Conservation (phyloP, 495 filamentous ascomycete species). For the Penicillium mononematosum region DNA sequence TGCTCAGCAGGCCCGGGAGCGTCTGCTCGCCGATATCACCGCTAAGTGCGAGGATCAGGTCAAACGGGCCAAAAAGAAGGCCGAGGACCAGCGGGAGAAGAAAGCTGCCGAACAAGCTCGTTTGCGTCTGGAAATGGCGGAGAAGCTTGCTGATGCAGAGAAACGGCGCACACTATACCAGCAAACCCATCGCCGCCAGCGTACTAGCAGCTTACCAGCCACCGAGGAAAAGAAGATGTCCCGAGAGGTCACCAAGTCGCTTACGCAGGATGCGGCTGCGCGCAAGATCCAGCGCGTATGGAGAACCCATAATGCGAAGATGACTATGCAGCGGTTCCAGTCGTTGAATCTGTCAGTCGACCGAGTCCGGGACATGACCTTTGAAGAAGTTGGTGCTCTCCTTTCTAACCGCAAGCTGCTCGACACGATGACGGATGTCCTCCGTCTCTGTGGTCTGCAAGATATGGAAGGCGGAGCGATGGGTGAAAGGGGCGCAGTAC, state of each 20-base stretch:
- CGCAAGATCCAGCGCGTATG: slow-evolving; percentile 74
- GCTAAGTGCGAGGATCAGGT: slow-evolving; percentile 95
- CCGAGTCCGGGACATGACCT: slow-evolving; percentile 67
- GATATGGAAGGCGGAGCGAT: slow-evolving; percentile 67
- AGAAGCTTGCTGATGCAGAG: slow-evolving; percentile 85
- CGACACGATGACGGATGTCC: slow-evolving; percentile 63
- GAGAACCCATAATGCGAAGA: slow-evolving; percentile 60
- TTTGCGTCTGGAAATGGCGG: slow-evolving; percentile 76
- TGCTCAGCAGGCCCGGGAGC: slow-evolving; percentile 88
- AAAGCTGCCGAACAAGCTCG: slow-evolving; percentile 81
- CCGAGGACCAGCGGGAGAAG: slow-evolving; percentile 87
- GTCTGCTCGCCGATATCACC: slow-evolving; percentile 87
- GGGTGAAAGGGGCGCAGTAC: slow-evolving; percentile 73
- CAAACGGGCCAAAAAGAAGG: slow-evolving; percentile 86
- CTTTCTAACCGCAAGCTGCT: slow-evolving; percentile 76
- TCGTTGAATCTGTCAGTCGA: slow-evolving; percentile 72
- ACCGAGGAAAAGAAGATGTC: slow-evolving; percentile 55
- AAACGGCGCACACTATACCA: slow-evolving; percentile 59
- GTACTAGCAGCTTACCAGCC: slow-evolving; percentile 62
- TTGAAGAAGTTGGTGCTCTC: slow-evolving; percentile 76
- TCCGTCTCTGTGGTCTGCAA: slow-evolving; percentile 74
- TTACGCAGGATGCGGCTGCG: slow-evolving; percentile 67
- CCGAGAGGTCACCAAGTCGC: slow-evolving; percentile 36
- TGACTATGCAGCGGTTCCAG: slow-evolving; percentile 63
- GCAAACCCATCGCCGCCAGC: slow-evolving; percentile 57